Conservation (phyloP, 345 rosid genomes). For the Camelina sativa region DNA sequence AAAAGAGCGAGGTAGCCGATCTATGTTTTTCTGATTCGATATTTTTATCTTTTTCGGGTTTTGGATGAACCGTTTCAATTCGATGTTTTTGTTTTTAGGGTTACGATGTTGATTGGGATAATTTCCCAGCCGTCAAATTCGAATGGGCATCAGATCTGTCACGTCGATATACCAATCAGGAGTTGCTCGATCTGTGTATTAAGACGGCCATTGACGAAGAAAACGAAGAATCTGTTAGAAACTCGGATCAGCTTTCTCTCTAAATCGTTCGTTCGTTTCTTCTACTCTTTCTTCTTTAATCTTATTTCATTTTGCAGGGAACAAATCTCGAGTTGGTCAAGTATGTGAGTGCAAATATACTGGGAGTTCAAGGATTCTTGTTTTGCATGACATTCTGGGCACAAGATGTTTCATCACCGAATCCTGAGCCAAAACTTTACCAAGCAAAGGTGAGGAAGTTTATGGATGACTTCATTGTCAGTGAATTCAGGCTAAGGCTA, state of each 20-base stretch:
- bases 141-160: neutral
- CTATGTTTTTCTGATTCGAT: too few relatives aligned
- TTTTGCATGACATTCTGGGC: slow-evolving; percentile 18
- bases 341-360: slow-evolving; percentile 5
- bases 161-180: neutral
- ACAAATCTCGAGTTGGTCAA: neutral
- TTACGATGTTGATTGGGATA: neutral
- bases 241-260: too few relatives aligned
- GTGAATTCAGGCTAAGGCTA: too few relatives aligned
- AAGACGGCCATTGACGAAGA: neutral
- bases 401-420: neutral
- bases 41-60: neutral
- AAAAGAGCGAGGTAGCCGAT: neutral
- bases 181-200: neutral
- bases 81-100: neutral
- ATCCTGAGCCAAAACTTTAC: slow-evolving; percentile 1
- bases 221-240: neutral
- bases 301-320: too few relatives aligned
- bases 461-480: neutral
- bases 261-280: too few relatives aligned
- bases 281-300: too few relatives aligned
- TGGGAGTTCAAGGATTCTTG: neutral
- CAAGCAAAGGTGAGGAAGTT: neutral
- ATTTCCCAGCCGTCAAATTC: neutral
- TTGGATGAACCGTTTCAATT: neutral